A percentile compares a stretch with the other conserved stretches of the same genome.
These are phyloP conservation scores for Podaxis rugospora DNA, from an alignment of 768 basidiomycete species.

Conservation along the genomic window DNA sequence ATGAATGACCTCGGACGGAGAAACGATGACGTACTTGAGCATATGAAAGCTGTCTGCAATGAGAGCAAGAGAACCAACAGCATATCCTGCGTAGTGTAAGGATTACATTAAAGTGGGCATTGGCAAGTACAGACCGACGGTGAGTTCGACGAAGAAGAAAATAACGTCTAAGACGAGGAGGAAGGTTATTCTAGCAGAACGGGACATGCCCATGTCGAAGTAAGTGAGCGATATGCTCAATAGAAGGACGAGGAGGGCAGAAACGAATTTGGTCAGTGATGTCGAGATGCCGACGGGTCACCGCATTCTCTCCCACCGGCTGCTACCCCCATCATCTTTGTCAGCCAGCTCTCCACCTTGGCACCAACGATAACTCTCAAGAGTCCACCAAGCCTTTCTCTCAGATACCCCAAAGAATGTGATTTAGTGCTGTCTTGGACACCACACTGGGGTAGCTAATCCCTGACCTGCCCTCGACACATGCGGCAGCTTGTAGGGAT, in stretches of 20 bases:
- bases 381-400: too few relatives aligned
- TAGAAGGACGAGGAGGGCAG: not conserved
- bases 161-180: conserved; percentile 79
- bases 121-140: conserved; percentile 49
- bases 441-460: too few relatives aligned
- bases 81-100: conserved; percentile 60
- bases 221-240: not conserved
- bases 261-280: not conserved
- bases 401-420: too few relatives aligned
- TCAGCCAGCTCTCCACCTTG: not conserved
- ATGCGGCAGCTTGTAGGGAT: too few relatives aligned
- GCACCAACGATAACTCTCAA: not conserved
- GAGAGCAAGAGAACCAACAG: conserved; percentile 92
- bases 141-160: conserved; percentile 86
- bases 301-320: not conserved
- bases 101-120: conserved; percentile 8
- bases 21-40: conserved; percentile 71
- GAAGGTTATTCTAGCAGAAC: conserved; percentile 68
- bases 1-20: conserved; percentile 4
- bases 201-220: conserved; percentile 43
- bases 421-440: too few relatives aligned
- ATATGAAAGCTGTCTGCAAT: conserved; percentile 98
- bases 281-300: not conserved
- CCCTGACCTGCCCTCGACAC: too few relatives aligned
- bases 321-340: not conserved